Conservation (phyloP, 306 rosid species). For the Rubus idaeus region DNA sequence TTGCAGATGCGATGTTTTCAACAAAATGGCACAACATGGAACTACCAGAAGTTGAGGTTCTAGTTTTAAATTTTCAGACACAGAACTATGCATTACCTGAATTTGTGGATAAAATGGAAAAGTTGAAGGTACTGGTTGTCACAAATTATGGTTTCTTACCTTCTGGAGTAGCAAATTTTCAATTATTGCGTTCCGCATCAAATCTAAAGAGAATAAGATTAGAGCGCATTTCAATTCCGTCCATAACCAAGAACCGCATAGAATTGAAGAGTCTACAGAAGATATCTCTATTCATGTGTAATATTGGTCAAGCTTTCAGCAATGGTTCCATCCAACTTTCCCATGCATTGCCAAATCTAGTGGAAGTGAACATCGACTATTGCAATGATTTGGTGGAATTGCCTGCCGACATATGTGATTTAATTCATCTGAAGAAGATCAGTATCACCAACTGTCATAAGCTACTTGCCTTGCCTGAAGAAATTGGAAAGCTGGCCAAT, state of each 20-base stretch:
- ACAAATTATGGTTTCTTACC: conserved; percentile 43
- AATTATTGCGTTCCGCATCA: conserved; percentile 30
- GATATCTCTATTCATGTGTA: conserved; percentile 67
- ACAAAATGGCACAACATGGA: conserved; percentile 45
- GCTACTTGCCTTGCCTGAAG: conserved; percentile 42
- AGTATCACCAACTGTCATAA: conserved; percentile 59
- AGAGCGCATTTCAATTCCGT: conserved; percentile 52
- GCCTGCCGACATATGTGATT: conserved; percentile 35
- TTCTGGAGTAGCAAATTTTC: conserved; percentile 36
- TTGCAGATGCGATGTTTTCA: conserved; percentile 54
- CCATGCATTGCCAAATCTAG: conserved; percentile 40
- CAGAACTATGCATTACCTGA: conserved; percentile 44
- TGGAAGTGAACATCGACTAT: conserved; percentile 50
- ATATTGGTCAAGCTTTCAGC: conserved; percentile 37
- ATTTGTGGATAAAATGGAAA: conserved; percentile 48
- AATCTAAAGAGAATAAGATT: conserved; percentile 50
- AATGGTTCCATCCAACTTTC: conserved; percentile 26
- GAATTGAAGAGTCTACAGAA: conserved; percentile 44
- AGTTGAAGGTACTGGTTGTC: conserved; percentile 49
- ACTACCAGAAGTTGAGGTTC: conserved; percentile 48
- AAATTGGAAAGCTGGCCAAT: conserved; percentile 36
- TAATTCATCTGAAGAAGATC: conserved; percentile 40
- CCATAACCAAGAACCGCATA: conserved; percentile 19
- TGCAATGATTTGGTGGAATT: conserved; percentile 44
- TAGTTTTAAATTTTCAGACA: conserved; percentile 50